phyloP scores from a whole-genome alignment of 176 grass and related monocot genomes.

The Rhipidocladum racemiflorum region DNA sequence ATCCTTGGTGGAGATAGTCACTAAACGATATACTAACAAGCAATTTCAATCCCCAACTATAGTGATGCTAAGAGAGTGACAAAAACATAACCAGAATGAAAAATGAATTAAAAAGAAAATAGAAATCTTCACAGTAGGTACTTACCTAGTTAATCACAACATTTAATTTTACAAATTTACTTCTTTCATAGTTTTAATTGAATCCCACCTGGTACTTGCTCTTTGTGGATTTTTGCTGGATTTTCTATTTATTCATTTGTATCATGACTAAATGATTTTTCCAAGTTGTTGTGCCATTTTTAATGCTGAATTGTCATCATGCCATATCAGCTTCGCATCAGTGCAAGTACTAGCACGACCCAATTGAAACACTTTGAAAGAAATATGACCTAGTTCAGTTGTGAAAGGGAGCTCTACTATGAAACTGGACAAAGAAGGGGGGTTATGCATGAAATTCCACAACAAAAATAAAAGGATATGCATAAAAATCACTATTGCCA shows the following conservation, averaged over 20 bases:
- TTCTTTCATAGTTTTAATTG: constrained; percentile 4
- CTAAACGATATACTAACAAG: not conserved
- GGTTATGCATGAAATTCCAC: not conserved
- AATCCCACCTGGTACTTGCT: not conserved
- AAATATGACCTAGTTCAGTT: not conserved
- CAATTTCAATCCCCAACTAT: not conserved
- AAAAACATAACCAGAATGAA: not conserved
- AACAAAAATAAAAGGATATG: not conserved
- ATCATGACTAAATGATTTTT: not conserved
- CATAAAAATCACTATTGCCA: not conserved
- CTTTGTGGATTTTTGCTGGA: not conserved
- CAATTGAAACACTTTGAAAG: not conserved
- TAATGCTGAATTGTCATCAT: not conserved
- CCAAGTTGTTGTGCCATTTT: not conserved
- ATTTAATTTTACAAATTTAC: not conserved
- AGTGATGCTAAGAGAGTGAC: not conserved
- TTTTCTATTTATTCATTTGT: not conserved
- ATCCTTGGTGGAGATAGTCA: not conserved
- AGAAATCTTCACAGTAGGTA: not conserved
- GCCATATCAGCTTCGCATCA: not conserved
- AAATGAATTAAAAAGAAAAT: not conserved
- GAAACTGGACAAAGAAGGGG: not conserved
- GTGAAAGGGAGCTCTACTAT: not conserved
- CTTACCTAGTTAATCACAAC: not conserved
- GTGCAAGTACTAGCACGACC: not conserved